Conservation (phyloP, 805 yeast species). For the Kodamaea lidongshanica region DNA sequence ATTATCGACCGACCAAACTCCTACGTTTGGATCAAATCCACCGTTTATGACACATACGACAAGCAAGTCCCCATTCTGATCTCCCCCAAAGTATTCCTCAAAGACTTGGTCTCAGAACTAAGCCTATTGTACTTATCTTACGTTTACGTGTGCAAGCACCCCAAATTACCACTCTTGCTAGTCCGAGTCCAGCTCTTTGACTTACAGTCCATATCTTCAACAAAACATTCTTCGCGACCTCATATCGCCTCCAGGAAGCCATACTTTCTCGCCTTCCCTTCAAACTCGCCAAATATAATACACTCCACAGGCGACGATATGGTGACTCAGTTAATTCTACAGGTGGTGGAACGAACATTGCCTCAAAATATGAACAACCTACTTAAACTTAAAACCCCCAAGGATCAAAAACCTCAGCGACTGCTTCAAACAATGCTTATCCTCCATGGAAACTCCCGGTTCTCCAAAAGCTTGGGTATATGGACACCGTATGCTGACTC, state of each 20-base stretch:
- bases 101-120: slow-evolving; percentile 42
- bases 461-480: slow-evolving; percentile 55
- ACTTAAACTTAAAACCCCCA: slow-evolving; percentile 30
- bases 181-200: slow-evolving; percentile 69
- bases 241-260: slow-evolving; percentile 53
- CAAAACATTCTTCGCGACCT: slow-evolving; percentile 20
- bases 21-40: slow-evolving; percentile 44
- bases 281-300: slow-evolving; percentile 59
- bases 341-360: slow-evolving; percentile 51
- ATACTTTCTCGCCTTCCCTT: slow-evolving; percentile 59
- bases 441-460: slow-evolving; percentile 56
- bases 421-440: slow-evolving; percentile 54
- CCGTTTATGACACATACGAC: slow-evolving; percentile 32
- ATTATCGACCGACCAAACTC: slow-evolving; percentile 52
- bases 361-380: slow-evolving; percentile 40
- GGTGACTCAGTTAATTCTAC: slow-evolving; percentile 50
- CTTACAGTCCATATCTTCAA: slow-evolving; percentile 15
- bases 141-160: slow-evolving; percentile 61
- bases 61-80: slow-evolving; percentile 30
- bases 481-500: slow-evolving; percentile 74
- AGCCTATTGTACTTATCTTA: slow-evolving; percentile 53
- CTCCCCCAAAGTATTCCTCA: slow-evolving; percentile 48
- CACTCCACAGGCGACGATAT: slow-evolving; percentile 44
- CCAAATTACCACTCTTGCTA: slow-evolving; percentile 52
- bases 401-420: slow-evolving; percentile 29